phyloP scores from a whole-genome alignment of 805 yeast species.

The Kodamaea kaohsiungensis region DNA sequence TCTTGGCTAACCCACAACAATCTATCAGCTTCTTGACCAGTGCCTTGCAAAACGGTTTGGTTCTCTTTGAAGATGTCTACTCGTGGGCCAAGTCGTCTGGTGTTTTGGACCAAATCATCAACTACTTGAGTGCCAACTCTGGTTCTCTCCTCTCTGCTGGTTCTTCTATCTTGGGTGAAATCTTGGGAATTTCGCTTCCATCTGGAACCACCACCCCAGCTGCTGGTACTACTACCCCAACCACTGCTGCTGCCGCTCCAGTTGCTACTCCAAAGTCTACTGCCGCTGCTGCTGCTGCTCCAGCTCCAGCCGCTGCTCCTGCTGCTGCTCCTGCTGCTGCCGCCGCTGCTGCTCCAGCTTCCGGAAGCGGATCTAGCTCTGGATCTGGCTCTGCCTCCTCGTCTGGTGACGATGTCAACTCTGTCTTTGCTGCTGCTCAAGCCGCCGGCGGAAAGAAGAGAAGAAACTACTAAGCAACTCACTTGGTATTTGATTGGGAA shows the following conservation, averaged over 20 bases:
- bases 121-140: slow-evolving; percentile 27
- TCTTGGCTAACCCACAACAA: slow-evolving; percentile 38
- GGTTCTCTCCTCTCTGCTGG: slow-evolving; percentile 23
- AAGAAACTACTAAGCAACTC: slow-evolving; percentile 17
- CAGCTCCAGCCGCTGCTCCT: slow-evolving; percentile 8
- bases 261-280: slow-evolving; percentile 12
- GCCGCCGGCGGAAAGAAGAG: slow-evolving; percentile 14
- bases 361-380: slow-evolving; percentile 13
- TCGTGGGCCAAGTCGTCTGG: slow-evolving; percentile 40
- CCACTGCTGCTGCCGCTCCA: slow-evolving; percentile 18
- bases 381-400: slow-evolving; percentile 2
- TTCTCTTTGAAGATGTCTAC: slow-evolving; percentile 35
- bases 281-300: slow-evolving; percentile 14
- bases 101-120: slow-evolving; percentile 27
- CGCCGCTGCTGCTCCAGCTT: slow-evolving; percentile 12
- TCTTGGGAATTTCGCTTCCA: slow-evolving; percentile 14
- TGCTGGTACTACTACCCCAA: slow-evolving; percentile 15
- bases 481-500: not conserved
- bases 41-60: slow-evolving; percentile 35
- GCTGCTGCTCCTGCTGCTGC: slow-evolving; percentile 13
- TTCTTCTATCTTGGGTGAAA: slow-evolving; percentile 29
- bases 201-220: slow-evolving; percentile 25
- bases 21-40: slow-evolving; percentile 33
- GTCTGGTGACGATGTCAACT: slow-evolving; percentile 10
- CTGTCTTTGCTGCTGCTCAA: slow-evolving; percentile 13